These are phyloP conservation scores for Calonectria naviculata DNA, from an alignment of 2,329 filamentous ascomycete genomes.

Conservation along the genomic window DNA sequence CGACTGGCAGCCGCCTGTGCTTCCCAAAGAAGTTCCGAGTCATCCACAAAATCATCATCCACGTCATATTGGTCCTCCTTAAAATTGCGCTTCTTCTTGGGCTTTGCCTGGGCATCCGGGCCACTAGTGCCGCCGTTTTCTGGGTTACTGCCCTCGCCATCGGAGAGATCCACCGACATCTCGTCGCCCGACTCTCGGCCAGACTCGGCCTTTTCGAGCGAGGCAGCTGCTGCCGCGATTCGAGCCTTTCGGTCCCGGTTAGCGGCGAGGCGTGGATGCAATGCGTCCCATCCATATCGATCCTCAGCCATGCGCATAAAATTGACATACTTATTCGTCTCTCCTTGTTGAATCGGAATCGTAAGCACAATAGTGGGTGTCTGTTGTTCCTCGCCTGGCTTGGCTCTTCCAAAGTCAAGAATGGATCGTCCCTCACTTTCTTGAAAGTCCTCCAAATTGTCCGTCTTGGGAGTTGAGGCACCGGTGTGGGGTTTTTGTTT, in stretches of 20 bases:
- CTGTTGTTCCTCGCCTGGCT: constrained; percentile 67
- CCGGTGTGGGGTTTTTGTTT: constrained; percentile 58
- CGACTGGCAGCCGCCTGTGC: constrained; percentile 93
- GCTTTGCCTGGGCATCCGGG: constrained; percentile 70
- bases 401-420: constrained; percentile 69
- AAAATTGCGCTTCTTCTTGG: constrained; percentile 84
- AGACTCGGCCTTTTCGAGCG: constrained; percentile 80
- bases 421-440: constrained; percentile 64
- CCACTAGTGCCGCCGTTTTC: constrained; percentile 78
- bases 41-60: constrained; percentile 88
- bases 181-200: constrained; percentile 80
- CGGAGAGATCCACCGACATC: constrained; percentile 83
- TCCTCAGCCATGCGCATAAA: constrained; percentile 95
- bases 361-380: constrained; percentile 86
- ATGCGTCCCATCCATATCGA: constrained; percentile 91
- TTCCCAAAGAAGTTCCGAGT: constrained; percentile 95
- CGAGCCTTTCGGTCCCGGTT: constrained; percentile 88
- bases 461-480: constrained; percentile 60
- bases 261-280: constrained; percentile 91
- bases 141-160: constrained; percentile 84
- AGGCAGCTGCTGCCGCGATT: constrained; percentile 89
- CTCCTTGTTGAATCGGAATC: constrained; percentile 78
- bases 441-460: constrained; percentile 59
- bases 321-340: constrained; percentile 92
- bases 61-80: constrained; percentile 87